Evolutionary conservation across 2,329 filamentous ascomycete species (phyloP).

Genomic region (Alternaria postmessia): DNA sequence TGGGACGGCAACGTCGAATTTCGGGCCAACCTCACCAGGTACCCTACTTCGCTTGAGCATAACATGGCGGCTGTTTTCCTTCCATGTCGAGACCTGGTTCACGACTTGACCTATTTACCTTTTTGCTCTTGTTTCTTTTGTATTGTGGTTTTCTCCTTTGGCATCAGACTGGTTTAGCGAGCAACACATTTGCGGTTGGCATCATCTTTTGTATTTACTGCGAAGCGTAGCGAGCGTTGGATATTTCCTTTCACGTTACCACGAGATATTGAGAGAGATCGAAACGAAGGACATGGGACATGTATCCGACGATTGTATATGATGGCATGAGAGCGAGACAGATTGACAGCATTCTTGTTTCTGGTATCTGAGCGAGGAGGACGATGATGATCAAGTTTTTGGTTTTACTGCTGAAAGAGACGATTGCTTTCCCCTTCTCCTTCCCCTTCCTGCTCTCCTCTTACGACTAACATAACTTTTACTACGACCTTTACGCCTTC

Average conservation of each 20-base stretch:
- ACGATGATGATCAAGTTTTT: slow-evolving; percentile 9
- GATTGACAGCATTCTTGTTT: slow-evolving; percentile 9
- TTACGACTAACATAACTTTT: slow-evolving; percentile 6
- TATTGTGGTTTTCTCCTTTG: slow-evolving; percentile 13
- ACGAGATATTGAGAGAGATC: slow-evolving; percentile 17
- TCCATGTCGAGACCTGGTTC: slow-evolving; percentile 22
- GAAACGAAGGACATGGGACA: slow-evolving; percentile 22
- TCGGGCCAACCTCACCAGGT: slow-evolving; percentile 17
- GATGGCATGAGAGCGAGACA: slow-evolving; percentile 20
- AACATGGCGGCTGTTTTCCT: slow-evolving; percentile 40
- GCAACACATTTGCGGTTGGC: slow-evolving; percentile 40
- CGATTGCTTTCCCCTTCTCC: slow-evolving; percentile 13
- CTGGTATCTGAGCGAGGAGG: slow-evolving; percentile 3
- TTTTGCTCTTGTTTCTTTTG: slow-evolving; percentile 21
- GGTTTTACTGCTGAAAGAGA: slow-evolving; percentile 25
- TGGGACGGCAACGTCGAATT: slow-evolving; percentile 47
- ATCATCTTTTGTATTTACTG: slow-evolving; percentile 28
- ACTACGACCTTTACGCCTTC: slow-evolving; percentile 8
- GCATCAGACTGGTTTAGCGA: slow-evolving; percentile 31
- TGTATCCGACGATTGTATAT: slow-evolving; percentile 35
- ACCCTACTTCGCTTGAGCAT: slow-evolving; percentile 38
- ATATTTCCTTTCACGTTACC: slow-evolving; percentile 38
- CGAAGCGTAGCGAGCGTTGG: slow-evolving; percentile 48
- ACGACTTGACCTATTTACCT: slow-evolving; percentile 23
- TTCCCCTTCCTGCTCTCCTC: slow-evolving; percentile 1